Evolutionary conservation across 495 filamentous ascomycete genomes (phyloP).

Genomic region (Xylaria palmicola): DNA sequence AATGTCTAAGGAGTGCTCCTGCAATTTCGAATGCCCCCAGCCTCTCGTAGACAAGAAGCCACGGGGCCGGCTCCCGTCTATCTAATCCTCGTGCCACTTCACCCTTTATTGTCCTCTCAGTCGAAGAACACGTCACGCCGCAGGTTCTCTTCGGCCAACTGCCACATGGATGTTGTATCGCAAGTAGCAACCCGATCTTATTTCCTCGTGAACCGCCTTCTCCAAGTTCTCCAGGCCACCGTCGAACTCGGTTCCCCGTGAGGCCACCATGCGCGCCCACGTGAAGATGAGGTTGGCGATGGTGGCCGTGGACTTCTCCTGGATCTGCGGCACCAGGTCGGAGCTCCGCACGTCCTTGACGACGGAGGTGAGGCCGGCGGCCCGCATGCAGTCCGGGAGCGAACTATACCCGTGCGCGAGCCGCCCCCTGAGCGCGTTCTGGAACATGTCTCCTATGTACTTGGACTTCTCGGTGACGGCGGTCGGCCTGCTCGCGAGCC

Average conservation of each 20-base stretch:
- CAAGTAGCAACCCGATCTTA: slow-evolving; percentile 10
- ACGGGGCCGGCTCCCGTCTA: no score
- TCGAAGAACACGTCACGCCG: not conserved
- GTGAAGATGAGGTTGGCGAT: not conserved
- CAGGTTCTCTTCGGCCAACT: not conserved
- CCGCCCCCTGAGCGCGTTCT: not conserved
- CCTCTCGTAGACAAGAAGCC: no score
- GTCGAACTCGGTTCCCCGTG: not conserved
- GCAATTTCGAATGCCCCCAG: no score
- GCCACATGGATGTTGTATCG: slow-evolving; percentile 12
- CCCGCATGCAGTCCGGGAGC: slow-evolving; percentile 5
- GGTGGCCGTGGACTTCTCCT: not conserved
- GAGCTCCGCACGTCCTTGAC: slow-evolving; percentile 1
- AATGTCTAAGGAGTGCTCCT: no score
- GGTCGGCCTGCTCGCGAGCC: not conserved
- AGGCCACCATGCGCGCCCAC: not conserved
- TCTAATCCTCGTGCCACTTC: no score
- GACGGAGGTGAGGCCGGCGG: not conserved
- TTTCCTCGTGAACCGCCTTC: slow-evolving; percentile 4
- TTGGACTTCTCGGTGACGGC: not conserved
- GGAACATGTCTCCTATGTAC: not conserved
- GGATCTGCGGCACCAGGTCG: not conserved
- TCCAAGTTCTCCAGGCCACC: not conserved
- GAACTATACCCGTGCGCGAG: slow-evolving; percentile 4
- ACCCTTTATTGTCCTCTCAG: not conserved